phyloP scores from a whole-genome alignment of 805 yeast genomes.

The Starmera quercuum region DNA sequence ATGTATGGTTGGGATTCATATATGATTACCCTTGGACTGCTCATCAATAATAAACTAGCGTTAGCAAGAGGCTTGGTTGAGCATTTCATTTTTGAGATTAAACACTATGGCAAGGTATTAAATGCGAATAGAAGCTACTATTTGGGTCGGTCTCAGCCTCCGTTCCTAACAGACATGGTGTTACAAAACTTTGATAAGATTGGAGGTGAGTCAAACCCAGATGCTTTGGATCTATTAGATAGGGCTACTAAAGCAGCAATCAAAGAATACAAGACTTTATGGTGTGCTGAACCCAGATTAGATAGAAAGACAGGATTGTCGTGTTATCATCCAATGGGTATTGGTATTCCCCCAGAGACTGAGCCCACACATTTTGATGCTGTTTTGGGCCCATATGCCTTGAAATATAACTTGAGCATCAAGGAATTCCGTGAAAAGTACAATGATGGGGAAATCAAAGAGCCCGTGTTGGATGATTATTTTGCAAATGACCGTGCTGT shows the following conservation, averaged over 20 bases:
- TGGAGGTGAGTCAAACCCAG: conserved; percentile 36
- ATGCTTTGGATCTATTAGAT: conserved; percentile 52
- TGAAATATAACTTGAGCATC: conserved; percentile 47
- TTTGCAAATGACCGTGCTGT: conserved; percentile 91
- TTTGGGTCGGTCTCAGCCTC: conserved; percentile 91
- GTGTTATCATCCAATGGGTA: conserved; percentile 82
- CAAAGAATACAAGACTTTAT: conserved; percentile 73
- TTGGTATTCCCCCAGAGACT: conserved; percentile 96
- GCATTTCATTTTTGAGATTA: conserved; percentile 84
- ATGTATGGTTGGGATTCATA: conserved; percentile 98
- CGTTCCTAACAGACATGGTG: conserved; percentile 92
- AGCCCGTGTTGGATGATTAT: conserved; percentile 82
- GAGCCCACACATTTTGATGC: conserved; percentile 82
- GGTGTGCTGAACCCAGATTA: conserved; percentile 70
- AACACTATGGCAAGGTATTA: conserved; percentile 84
- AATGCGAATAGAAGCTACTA: conserved; percentile 93
- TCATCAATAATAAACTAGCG: conserved; percentile 56
- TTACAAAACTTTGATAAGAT: conserved; percentile 56
- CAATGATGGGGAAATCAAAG: conserved; percentile 56
- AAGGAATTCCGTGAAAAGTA: conserved; percentile 65
- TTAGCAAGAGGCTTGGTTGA: conserved; percentile 87
- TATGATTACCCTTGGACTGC: conserved; percentile 78
- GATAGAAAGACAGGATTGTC: conserved; percentile 75
- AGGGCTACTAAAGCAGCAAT: conserved; percentile 74
- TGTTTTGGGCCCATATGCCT: conserved; percentile 59